Evolutionary conservation across 768 basidiomycete genomes (phyloP).

Genomic region (Coprinopsis cinerea): DNA sequence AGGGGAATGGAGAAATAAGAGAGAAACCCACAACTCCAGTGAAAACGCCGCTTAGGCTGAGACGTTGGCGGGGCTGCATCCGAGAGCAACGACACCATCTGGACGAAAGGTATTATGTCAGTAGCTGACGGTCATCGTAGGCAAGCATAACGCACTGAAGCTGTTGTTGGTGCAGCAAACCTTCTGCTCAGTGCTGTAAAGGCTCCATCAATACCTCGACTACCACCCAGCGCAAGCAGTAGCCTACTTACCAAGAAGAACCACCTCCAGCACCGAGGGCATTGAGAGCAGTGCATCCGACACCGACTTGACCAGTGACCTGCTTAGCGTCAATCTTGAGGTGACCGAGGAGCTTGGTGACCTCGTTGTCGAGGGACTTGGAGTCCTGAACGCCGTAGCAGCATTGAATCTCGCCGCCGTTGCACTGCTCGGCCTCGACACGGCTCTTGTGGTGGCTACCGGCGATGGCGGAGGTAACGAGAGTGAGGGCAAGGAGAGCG

Average conservation of each 20-base stretch:
- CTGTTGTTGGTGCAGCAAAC: neutral
- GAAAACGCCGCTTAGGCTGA: neutral
- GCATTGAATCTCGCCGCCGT: neutral
- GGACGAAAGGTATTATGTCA: neutral
- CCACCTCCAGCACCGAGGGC: neutral
- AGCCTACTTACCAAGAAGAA: neutral
- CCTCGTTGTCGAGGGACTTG: neutral
- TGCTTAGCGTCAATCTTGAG: neutral
- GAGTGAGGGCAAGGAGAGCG: neutral
- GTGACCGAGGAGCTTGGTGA: neutral
- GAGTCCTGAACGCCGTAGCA: neutral
- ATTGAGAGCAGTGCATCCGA: neutral
- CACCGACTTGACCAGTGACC: neutral
- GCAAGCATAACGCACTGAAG: neutral
- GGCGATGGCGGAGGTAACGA: neutral
- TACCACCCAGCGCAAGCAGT: too few species aligned
- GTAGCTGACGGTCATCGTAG: neutral
- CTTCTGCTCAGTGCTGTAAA: neutral
- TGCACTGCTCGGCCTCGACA: neutral
- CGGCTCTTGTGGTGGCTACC: too few species aligned
- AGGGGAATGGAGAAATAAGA: neutral
- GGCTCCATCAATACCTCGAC: too few species aligned
- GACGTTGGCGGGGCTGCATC: neutral
- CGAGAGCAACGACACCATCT: neutral
- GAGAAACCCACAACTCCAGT: neutral